Percentiles rank a stretch among this genome's conserved stretches.
phyloP scores from a whole-genome alignment of 768 basidiomycete species.

The Tylopilus rubrobrunneus region DNA sequence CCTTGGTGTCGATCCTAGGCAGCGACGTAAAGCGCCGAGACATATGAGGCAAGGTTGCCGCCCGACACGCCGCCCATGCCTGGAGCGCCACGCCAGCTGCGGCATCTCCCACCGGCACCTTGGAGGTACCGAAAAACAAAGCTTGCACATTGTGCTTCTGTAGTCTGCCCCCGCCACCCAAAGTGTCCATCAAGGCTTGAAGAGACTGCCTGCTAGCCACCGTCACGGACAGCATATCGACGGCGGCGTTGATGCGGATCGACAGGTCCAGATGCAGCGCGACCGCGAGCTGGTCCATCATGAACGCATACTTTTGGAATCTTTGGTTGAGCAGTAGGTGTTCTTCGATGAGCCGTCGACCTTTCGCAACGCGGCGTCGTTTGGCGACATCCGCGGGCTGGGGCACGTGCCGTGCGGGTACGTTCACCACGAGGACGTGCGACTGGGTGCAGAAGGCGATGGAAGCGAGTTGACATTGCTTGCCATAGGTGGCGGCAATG shows the following conservation, averaged over 20 bases:
- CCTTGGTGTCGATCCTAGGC: conserved; percentile 22
- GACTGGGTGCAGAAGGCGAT: no score
- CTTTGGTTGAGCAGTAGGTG: conserved; percentile 29
- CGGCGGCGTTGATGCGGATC: conserved; percentile 31
- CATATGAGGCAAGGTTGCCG: conserved; percentile 27
- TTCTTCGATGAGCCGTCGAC: conserved; percentile 27
- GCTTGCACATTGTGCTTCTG: conserved; percentile 22
- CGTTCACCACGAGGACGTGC: no score
- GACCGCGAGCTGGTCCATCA: conserved; percentile 43
- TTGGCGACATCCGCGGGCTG: conserved; percentile 1
- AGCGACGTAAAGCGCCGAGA: conserved; percentile 10
- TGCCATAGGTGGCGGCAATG: no score
- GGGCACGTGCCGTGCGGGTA: conserved; percentile 2
- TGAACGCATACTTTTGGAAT: conserved; percentile 37
- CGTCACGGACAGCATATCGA: conserved; percentile 40
- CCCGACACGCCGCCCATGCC: conserved; percentile 45
- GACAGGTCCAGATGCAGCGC: conserved; percentile 39
- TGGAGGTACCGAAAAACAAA: conserved; percentile 28
- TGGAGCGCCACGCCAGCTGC: conserved; percentile 31
- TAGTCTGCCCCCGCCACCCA: conserved; percentile 37
- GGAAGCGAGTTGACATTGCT: no score
- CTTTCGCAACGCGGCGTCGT: neutral
- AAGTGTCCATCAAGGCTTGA: conserved; percentile 30
- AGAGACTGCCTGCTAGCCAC: conserved; percentile 29
- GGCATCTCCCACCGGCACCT: conserved; percentile 16